These are phyloP conservation scores for Boletus subparvulus DNA, from an alignment of 768 basidiomycete species.

Conservation along the genomic window DNA sequence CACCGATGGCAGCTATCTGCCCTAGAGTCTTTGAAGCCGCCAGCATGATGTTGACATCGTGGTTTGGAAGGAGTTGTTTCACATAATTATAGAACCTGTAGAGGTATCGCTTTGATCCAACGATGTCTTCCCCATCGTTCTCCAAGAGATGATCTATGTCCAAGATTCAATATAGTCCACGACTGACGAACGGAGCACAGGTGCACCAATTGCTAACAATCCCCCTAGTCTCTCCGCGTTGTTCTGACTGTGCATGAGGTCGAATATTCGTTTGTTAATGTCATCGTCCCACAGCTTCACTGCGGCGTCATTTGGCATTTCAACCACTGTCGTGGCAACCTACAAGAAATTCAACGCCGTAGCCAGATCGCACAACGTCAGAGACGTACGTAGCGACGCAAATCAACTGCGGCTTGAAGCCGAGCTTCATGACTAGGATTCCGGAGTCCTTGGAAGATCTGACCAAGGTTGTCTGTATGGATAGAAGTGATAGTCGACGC, in stretches of 20 bases:
- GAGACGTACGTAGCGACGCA: constrained; percentile 68
- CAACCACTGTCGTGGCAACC: constrained; percentile 72
- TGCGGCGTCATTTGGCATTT: constrained; percentile 79
- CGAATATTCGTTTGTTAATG: constrained; percentile 76
- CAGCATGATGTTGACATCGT: constrained; percentile 92
- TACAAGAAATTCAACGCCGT: constrained; percentile 30
- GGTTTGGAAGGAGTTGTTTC: constrained; percentile 86
- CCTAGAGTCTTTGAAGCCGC: constrained; percentile 91
- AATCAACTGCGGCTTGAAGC: constrained; percentile 64
- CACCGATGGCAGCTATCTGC: constrained; percentile 80
- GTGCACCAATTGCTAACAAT: constrained; percentile 80
- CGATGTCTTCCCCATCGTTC: constrained; percentile 74
- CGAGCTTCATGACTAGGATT: constrained; percentile 65
- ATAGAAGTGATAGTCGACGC: constrained; percentile 55
- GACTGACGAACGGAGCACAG: not conserved
- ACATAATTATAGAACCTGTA: constrained; percentile 93
- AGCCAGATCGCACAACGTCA: constrained; percentile 8
- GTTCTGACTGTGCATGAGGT: constrained; percentile 79
- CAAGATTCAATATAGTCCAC: constrained; percentile 8
- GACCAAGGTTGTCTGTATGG: constrained; percentile 60
- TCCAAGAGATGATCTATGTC: constrained; percentile 68
- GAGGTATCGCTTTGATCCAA: constrained; percentile 76
- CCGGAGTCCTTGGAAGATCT: constrained; percentile 67
- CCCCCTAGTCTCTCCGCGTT: constrained; percentile 82
- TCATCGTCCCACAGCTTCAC: constrained; percentile 85